Evolutionary conservation across 352 stramenopile genomes (phyloP).

Genomic region (Thraustochytrium striatum): DNA sequence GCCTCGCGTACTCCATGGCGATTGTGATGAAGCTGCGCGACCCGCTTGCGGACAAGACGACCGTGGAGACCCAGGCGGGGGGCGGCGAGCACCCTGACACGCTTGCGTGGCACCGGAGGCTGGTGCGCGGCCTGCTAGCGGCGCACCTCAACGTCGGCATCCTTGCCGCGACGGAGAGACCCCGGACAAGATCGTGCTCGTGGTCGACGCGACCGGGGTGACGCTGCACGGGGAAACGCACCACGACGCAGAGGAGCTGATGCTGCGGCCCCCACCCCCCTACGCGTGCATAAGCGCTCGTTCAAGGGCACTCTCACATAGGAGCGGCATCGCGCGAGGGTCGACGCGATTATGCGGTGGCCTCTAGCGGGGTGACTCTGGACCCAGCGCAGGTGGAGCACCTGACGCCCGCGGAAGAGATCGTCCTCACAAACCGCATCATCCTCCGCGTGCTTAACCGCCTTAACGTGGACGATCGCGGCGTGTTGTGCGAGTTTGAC

Average conservation of each 20-base stretch:
- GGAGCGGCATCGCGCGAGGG: too few relatives aligned
- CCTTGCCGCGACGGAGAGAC: not conserved
- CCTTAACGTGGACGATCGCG: not conserved
- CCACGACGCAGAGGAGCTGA: too few relatives aligned
- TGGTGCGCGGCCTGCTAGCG: not conserved
- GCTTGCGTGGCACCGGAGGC: too few relatives aligned
- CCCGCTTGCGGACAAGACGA: too few relatives aligned
- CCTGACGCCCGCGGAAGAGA: conserved; percentile 4
- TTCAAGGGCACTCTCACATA: too few relatives aligned
- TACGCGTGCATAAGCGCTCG: too few relatives aligned
- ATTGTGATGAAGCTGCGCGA: too few relatives aligned
- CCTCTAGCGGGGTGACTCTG: not conserved
- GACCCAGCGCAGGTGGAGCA: not conserved
- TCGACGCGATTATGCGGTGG: not conserved
- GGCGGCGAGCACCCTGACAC: too few relatives aligned
- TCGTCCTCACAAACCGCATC: conserved; percentile 19
- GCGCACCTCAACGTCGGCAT: conserved; percentile 67
- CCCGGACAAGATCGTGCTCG: not conserved
- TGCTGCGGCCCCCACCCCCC: too few relatives aligned
- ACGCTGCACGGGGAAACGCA: too few relatives aligned
- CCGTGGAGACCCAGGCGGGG: too few relatives aligned
- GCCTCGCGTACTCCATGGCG: too few relatives aligned
- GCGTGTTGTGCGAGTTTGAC: conserved; percentile 4
- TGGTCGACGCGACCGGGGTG: not conserved
- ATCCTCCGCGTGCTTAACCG: not conserved